phyloP scores from a whole-genome alignment of 2,329 filamentous ascomycete species.

The Mariannaea sp. region DNA sequence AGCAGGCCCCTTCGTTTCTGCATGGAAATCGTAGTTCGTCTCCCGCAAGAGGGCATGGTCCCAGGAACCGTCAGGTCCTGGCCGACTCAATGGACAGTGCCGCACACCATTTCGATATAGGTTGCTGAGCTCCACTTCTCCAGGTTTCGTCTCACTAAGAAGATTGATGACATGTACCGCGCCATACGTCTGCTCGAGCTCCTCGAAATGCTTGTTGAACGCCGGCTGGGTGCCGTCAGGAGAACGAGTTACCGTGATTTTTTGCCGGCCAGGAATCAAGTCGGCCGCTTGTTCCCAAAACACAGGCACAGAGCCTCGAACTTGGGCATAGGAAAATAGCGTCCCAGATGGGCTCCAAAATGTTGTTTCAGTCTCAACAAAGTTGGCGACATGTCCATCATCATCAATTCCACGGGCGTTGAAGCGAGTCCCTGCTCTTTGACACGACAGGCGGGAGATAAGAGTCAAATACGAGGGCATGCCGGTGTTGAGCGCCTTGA shows the following conservation, averaged over 20 bases:
- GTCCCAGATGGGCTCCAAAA: conserved; percentile 81
- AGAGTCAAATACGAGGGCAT: conserved; percentile 84
- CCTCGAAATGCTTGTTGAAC: conserved; percentile 92
- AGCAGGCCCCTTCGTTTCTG: conserved; percentile 82
- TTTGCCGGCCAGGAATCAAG: conserved; percentile 88
- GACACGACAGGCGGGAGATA: conserved; percentile 89
- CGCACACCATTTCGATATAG: conserved; percentile 79
- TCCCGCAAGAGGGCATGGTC: conserved; percentile 78
- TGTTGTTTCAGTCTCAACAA: conserved; percentile 95
- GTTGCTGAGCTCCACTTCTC: conserved; percentile 81
- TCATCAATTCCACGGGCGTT: conserved; percentile 98
- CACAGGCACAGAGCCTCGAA: conserved; percentile 89
- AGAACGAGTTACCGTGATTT: conserved; percentile 88
- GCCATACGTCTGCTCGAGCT: conserved; percentile 84
- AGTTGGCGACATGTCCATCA: conserved; percentile 96
- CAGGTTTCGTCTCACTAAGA: conserved; percentile 85
- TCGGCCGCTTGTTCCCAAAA: conserved; percentile 97
- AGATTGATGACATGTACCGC: conserved; percentile 92
- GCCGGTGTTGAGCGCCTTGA: conserved; percentile 68
- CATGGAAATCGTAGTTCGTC: conserved; percentile 96
- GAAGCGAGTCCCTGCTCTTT: conserved; percentile 90
- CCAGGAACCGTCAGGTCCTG: conserved; percentile 56
- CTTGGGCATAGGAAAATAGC: conserved; percentile 91
- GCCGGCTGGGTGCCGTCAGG: conserved; percentile 90
- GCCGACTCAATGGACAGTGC: conserved; percentile 71